A percentile compares a stretch with the other conserved stretches of the same genome.
Conservation (phyloP, 257 asterid genomes). For the Schizonepeta tenuifolia region DNA sequence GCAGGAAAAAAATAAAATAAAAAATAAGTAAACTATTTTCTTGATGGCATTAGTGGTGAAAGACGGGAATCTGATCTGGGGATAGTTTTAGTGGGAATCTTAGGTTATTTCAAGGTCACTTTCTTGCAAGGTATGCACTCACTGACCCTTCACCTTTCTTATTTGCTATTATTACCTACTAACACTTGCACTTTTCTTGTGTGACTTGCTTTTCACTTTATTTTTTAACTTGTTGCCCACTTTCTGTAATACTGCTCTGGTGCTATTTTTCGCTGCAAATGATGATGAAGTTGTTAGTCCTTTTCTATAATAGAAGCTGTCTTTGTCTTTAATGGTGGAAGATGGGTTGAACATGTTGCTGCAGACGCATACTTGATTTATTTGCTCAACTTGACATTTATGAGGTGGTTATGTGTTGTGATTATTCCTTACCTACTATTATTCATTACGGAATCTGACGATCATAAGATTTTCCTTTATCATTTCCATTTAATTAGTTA, state of each 20-base stretch:
- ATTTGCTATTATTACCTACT: slow-evolving; percentile 24
- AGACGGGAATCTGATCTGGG: slow-evolving; percentile 50
- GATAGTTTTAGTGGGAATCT: slow-evolving; percentile 64
- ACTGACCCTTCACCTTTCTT: slow-evolving; percentile 23
- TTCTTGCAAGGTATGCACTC: slow-evolving; percentile 51
- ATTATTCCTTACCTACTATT: background rate
- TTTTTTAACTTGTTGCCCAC: slow-evolving; percentile 27
- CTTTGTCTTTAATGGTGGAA: slow-evolving; percentile 23
- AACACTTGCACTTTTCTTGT: slow-evolving; percentile 21
- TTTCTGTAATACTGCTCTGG: slow-evolving; percentile 37
- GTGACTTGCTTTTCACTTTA: slow-evolving; percentile 29
- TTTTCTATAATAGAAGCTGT: background rate
- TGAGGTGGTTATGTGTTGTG: slow-evolving; percentile 19
- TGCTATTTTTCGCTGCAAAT: slow-evolving; percentile 20
- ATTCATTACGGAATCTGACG: slow-evolving; percentile 14
- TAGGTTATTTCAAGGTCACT: slow-evolving; percentile 48
- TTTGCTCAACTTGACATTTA: background rate
- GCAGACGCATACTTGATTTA: slow-evolving; percentile 7
- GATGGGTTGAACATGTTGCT: slow-evolving; percentile 31
- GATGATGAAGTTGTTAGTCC: slow-evolving; percentile 27
- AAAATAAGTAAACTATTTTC: slow-evolving; percentile 6
- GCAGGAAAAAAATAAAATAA: background rate
- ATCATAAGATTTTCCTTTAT: slow-evolving; percentile 7
- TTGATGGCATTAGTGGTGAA: slow-evolving; percentile 41
- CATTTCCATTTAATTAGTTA: slow-evolving; percentile 19